Evolutionary conservation across 2,329 filamentous ascomycete species (phyloP).

Genomic region (Trichoderma lentiforme): DNA sequence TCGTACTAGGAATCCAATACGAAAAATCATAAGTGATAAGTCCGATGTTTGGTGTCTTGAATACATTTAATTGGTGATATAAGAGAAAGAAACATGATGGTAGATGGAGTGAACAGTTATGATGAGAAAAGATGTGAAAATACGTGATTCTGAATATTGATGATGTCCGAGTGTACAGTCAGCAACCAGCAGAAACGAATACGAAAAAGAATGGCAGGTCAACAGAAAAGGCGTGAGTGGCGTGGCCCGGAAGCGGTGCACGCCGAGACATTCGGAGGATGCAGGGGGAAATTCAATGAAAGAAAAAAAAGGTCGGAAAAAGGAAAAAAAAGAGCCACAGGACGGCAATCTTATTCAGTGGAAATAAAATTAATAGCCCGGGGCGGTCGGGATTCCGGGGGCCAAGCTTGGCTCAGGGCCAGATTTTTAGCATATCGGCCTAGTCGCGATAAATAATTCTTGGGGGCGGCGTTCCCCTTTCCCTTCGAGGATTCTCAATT

Average conservation of each 20-base stretch:
- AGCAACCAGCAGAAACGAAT: neutral
- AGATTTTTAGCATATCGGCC: neutral
- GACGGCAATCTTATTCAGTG: neutral
- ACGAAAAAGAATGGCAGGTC: neutral
- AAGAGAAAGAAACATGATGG: too few relatives aligned
- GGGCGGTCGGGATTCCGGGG: neutral
- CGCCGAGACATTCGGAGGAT: neutral
- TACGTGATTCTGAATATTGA: neutral
- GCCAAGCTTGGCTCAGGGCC: neutral
- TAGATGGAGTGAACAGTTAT: too few relatives aligned
- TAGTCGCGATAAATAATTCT: neutral
- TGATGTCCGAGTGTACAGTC: neutral
- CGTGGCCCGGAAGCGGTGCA: neutral
- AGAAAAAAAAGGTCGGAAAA: neutral
- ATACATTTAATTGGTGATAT: neutral
- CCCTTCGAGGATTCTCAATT: neutral
- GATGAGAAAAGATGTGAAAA: neutral
- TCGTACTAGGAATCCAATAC: neutral
- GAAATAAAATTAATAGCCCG: slow-evolving; percentile 11
- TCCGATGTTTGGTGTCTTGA: neutral
- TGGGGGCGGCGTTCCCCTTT: neutral
- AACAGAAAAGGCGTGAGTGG: neutral
- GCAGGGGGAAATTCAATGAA: neutral
- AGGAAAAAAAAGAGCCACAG: neutral
- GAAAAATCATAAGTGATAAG: neutral